Conservation (phyloP, 2,329 filamentous ascomycete genomes). For the Neofusicoccum cordaticola region DNA sequence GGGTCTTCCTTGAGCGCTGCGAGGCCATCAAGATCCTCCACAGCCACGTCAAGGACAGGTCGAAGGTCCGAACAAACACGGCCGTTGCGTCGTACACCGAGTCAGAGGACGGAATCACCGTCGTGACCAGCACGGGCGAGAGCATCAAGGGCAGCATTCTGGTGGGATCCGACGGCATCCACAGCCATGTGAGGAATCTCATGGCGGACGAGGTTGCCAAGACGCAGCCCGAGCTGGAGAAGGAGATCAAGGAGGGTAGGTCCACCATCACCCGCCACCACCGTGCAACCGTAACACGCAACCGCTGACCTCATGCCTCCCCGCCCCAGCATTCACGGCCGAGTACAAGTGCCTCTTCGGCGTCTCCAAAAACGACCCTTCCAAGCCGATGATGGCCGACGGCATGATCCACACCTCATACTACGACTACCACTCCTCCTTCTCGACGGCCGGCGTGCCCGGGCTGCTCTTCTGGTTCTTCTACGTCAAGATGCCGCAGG, state of each 20-base stretch:
- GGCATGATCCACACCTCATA: conserved; percentile 20
- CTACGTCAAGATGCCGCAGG: background rate
- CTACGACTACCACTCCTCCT: conserved; percentile 18
- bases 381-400: conserved; percentile 2
- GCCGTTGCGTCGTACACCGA: background rate
- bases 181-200: conserved; percentile 11
- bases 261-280: too few relatives aligned
- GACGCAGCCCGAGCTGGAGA: background rate
- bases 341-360: conserved; percentile 12
- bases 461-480: conserved; percentile 12
- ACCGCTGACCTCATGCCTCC: background rate
- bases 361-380: background rate
- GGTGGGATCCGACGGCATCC: conserved; percentile 13
- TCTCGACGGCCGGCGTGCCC: conserved; percentile 19
- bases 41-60: conserved; percentile 24
- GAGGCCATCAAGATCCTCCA: conserved; percentile 17
- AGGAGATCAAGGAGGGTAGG: conserved; percentile 2
- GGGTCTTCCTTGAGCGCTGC: conserved; percentile 6
- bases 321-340: background rate
- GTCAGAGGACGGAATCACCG: conserved; percentile 18
- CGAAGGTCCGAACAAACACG: conserved; percentile 19
- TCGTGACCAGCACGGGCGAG: conserved; percentile 22
- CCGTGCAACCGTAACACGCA: too few relatives aligned
- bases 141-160: conserved; percentile 14
- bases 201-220: conserved; percentile 14